phyloP scores from a whole-genome alignment of 805 yeast genomes.

The Millerago galiae region DNA sequence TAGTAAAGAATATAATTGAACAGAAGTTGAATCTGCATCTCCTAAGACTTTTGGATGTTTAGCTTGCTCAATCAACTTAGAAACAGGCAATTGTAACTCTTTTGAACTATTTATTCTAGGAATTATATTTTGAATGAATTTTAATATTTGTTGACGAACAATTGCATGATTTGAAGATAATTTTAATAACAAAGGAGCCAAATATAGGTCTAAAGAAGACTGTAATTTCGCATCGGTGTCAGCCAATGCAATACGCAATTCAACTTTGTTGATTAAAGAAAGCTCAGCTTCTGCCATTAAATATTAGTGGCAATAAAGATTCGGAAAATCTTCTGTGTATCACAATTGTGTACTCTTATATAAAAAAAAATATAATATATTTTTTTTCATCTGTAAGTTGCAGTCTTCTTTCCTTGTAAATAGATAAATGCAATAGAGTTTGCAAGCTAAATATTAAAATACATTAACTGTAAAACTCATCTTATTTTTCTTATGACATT shows the following conservation, averaged over 20 bases:
- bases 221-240: conserved; percentile 60
- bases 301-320: conserved; percentile 5
- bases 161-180: conserved; percentile 61
- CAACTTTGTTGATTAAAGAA: conserved; percentile 67
- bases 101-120: conserved; percentile 57
- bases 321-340: too few relatives aligned
- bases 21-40: conserved; percentile 40
- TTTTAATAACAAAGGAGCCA: conserved; percentile 75
- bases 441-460: neutral
- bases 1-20: conserved; percentile 55
- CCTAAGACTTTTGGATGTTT: conserved; percentile 42
- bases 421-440: too few relatives aligned
- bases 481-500: too few relatives aligned
- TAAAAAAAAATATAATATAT: too few relatives aligned
- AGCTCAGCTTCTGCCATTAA: conserved; percentile 39
- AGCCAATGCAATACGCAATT: conserved; percentile 74
- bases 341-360: too few relatives aligned
- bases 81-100: conserved; percentile 55
- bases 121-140: conserved; percentile 58
- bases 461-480: too few relatives aligned
- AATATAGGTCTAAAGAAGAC: conserved; percentile 49
- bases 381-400: too few relatives aligned
- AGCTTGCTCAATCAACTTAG: conserved; percentile 57
- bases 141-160: conserved; percentile 63
- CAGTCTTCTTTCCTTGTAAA: too few relatives aligned